Conservation (phyloP, 2,329 filamentous ascomycete species). For the Sporothrix euskadiensis region DNA sequence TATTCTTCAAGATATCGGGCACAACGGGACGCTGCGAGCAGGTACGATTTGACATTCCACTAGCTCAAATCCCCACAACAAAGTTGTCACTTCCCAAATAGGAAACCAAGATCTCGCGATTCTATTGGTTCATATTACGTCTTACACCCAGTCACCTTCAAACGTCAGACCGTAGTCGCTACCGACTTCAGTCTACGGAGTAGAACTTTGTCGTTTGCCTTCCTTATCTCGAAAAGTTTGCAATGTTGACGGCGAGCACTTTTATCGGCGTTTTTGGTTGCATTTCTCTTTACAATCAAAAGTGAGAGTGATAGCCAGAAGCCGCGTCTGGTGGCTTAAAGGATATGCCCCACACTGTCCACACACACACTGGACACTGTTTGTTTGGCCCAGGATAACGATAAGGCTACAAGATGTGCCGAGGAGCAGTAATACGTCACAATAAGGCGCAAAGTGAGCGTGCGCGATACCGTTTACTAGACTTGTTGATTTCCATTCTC, state of each 20-base stretch:
- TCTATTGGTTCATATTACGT: neutral
- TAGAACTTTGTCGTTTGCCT: neutral
- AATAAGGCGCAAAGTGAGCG: no score
- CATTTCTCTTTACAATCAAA: neutral
- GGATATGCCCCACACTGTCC: neutral
- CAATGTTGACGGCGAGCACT: neutral
- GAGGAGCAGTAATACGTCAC: no score
- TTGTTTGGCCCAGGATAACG: neutral
- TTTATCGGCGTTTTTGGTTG: no score
- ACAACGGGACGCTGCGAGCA: neutral
- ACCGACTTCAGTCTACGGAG: neutral
- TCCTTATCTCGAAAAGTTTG: neutral
- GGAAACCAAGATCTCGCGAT: slow-evolving; percentile 4
- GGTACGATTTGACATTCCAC: neutral
- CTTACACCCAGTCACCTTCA: neutral
- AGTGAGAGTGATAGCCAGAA: neutral
- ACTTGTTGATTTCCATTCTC: no score
- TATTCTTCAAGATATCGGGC: neutral
- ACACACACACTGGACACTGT: neutral
- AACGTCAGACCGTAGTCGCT: neutral
- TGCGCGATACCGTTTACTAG: no score
- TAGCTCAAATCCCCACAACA: neutral
- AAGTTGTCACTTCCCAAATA: neutral
- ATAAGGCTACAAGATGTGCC: neutral
- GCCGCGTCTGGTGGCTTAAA: neutral